phyloP scores from a whole-genome alignment of 345 rosid species.

The Rubroshorea leprosula region DNA sequence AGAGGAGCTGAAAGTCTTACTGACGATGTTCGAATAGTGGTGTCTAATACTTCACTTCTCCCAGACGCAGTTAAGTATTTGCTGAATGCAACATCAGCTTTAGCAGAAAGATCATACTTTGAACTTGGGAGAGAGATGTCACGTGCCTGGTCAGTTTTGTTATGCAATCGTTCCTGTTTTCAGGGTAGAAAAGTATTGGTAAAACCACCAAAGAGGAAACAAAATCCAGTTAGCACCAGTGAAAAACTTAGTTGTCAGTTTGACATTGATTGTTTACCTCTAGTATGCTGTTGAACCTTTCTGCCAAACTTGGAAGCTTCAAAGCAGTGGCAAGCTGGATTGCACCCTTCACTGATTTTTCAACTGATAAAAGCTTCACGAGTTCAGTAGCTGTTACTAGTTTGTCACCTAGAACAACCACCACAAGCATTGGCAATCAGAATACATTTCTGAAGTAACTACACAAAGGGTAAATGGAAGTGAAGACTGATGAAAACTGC shows the following conservation, averaged over 20 bases:
- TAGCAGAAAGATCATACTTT: slow-evolving; percentile 8
- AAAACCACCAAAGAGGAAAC: background rate
- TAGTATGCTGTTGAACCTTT: slow-evolving; percentile 67
- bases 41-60: slow-evolving; percentile 33
- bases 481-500: no score
- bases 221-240: background rate
- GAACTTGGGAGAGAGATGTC: slow-evolving; percentile 16
- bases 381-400: slow-evolving; percentile 79
- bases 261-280: no score
- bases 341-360: slow-evolving; percentile 84
- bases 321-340: slow-evolving; percentile 85
- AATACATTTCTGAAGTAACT: background rate
- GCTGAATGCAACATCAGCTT: slow-evolving; percentile 23
- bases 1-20: slow-evolving; percentile 41
- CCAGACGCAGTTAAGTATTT: slow-evolving; percentile 19
- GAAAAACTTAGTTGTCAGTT: no score
- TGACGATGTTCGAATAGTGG: slow-evolving; percentile 22
- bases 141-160: slow-evolving; percentile 33
- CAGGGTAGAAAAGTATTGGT: slow-evolving; percentile 12
- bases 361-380: slow-evolving; percentile 61
- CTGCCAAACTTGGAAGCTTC: slow-evolving; percentile 91
- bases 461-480: background rate
- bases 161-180: slow-evolving; percentile 68
- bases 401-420: slow-evolving; percentile 60
- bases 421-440: background rate